These are phyloP conservation scores for Gynochthodes officinalis DNA, from an alignment of 257 asterid species.

Conservation along the genomic window DNA sequence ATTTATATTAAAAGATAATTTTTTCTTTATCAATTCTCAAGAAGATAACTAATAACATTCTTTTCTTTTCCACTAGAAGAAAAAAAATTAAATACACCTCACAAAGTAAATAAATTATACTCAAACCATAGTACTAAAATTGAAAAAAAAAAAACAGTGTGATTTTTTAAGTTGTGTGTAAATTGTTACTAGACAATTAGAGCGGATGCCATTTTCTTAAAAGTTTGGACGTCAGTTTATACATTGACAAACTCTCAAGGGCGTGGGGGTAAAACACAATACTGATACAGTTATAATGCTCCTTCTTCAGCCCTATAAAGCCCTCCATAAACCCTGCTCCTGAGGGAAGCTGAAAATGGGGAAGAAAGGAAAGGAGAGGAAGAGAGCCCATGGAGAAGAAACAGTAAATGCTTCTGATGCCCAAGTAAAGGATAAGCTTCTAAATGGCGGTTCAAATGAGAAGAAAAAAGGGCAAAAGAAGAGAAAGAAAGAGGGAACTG, in stretches of 20 bases:
- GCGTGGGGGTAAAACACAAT: background rate
- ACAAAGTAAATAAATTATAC: too few relatives aligned
- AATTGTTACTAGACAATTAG: background rate
- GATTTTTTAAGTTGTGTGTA: too few relatives aligned
- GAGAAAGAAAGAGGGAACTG: constrained; percentile 29
- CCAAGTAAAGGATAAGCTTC: constrained; percentile 4
- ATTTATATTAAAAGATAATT: too few relatives aligned
- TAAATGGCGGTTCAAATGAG: constrained; percentile 39
- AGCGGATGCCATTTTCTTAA: background rate
- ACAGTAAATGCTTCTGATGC: background rate
- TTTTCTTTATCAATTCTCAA: too few relatives aligned
- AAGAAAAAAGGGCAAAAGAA: constrained; percentile 48
- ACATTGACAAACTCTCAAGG: background rate
- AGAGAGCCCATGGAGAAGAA: constrained; percentile 31
- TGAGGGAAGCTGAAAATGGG: constrained; percentile 33
- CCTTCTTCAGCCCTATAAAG: constrained; percentile 13
- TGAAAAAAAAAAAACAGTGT: too few relatives aligned
- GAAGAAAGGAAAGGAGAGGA: constrained; percentile 42
- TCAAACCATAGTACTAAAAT: too few relatives aligned
- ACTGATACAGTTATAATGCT: too few relatives aligned
- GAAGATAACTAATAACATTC: too few relatives aligned
- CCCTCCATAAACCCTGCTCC: constrained; percentile 27
- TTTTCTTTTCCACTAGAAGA: too few relatives aligned
- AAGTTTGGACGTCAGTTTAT: background rate
- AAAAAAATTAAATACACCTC: too few relatives aligned